Conservation (phyloP, 2,329 filamentous ascomycete species). For the Akanthomyces lecanii region DNA sequence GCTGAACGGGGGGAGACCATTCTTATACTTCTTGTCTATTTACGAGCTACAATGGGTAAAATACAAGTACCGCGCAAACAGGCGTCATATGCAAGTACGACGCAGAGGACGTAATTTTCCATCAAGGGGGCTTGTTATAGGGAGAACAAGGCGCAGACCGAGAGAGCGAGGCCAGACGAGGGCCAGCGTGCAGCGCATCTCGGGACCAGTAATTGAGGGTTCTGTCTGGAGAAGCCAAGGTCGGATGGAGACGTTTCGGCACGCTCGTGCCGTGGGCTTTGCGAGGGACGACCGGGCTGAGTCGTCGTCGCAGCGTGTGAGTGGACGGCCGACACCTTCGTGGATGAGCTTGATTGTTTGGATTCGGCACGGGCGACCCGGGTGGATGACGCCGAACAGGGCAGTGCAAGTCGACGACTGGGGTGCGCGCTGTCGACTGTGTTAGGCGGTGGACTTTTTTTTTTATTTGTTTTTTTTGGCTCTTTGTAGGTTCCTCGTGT, state of each 20-base stretch:
- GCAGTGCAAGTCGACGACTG: not conserved
- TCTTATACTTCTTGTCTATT: not conserved
- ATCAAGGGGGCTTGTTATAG: not conserved
- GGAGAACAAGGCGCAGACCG: not conserved
- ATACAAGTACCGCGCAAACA: not conserved
- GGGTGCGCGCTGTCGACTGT: not conserved
- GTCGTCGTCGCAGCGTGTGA: not conserved
- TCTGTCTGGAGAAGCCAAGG: not conserved
- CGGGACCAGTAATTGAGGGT: constrained; percentile 1
- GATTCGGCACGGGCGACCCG: constrained; percentile 6
- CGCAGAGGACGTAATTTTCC: not conserved
- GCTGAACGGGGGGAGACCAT: not conserved
- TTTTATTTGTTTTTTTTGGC: too few species aligned
- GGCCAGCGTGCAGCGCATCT: not conserved
- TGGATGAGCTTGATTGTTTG: not conserved
- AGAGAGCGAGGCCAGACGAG: not conserved
- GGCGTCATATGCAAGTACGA: not conserved
- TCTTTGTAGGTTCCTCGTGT: too few species aligned
- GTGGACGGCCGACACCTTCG: not conserved
- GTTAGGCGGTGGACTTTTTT: not conserved
- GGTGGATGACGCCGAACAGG: not conserved
- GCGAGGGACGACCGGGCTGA: not conserved
- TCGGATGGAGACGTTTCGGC: constrained; percentile 14
- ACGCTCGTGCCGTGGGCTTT: constrained; percentile 11
- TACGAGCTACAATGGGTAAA: not conserved